phyloP scores from a whole-genome alignment of 495 filamentous ascomycete species.

The Staphylotrichum longicolle region DNA sequence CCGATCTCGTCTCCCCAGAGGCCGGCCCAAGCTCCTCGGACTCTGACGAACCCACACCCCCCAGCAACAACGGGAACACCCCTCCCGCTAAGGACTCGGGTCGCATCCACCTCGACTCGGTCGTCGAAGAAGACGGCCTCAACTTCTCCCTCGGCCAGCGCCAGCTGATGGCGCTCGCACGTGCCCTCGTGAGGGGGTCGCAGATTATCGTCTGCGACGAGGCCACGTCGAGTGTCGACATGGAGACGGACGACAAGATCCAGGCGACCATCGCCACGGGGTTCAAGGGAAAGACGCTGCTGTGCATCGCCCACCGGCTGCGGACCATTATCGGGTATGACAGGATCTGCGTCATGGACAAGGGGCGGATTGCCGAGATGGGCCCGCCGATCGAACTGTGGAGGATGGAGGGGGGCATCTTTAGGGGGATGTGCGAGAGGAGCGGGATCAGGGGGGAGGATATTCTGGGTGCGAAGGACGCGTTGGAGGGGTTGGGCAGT shows the following conservation, averaged over 20 bases:
- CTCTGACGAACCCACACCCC: background rate
- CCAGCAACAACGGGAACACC: constrained; percentile 14
- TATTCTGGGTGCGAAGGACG: constrained; percentile 45
- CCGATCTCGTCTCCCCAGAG: constrained; percentile 65
- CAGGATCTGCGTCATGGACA: constrained; percentile 93
- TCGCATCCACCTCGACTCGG: constrained; percentile 76
- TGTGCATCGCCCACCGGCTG: constrained; percentile 93
- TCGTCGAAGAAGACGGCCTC: constrained; percentile 89
- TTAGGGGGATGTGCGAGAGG: constrained; percentile 87
- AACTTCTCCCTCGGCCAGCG: constrained; percentile 97
- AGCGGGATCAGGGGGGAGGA: constrained; percentile 81
- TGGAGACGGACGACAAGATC: constrained; percentile 95
- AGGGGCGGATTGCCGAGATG: constrained; percentile 79
- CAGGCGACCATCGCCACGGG: constrained; percentile 84
- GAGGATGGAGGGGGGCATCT: constrained; percentile 62
- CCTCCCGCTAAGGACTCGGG: constrained; percentile 34
- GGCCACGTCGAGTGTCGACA: constrained; percentile 88
- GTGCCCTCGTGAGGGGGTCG: constrained; percentile 78
- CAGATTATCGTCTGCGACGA: constrained; percentile 97
- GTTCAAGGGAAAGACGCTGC: constrained; percentile 82
- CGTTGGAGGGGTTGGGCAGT: constrained; percentile 20
- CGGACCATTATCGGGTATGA: constrained; percentile 94
- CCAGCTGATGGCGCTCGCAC: constrained; percentile 91
- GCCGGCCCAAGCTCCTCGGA: constrained; percentile 33
- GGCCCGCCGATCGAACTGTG: constrained; percentile 72